These are phyloP conservation scores for Paraphoma sp. DNA, from an alignment of 2,329 filamentous ascomycete genomes.

Conservation along the genomic window DNA sequence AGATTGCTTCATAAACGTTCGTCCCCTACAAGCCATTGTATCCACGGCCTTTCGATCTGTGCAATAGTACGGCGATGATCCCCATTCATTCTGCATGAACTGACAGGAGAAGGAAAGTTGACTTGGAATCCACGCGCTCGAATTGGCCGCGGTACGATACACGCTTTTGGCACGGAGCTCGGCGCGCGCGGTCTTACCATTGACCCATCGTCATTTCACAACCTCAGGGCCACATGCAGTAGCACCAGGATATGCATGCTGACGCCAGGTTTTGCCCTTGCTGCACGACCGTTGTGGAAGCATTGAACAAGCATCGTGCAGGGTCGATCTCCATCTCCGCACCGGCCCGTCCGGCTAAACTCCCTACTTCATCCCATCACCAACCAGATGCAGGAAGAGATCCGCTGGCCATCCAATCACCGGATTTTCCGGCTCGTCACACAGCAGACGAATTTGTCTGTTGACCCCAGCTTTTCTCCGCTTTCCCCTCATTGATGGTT, in stretches of 20 bases:
- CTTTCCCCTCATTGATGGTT: slow-evolving; percentile 21
- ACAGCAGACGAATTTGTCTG: slow-evolving; percentile 2
- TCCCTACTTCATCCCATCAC: background rate
- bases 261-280: background rate
- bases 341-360: slow-evolving; percentile 7
- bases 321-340: background rate
- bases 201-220: background rate
- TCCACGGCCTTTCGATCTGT: background rate
- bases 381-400: slow-evolving; percentile 1
- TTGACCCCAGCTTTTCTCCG: slow-evolving; percentile 19
- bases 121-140: too few relatives aligned
- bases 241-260: background rate
- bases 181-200: background rate
- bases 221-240: background rate
- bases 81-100: too few relatives aligned
- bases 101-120: too few relatives aligned
- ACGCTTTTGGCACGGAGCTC: background rate
- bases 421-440: slow-evolving; percentile 10
- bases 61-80: background rate
- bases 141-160: background rate
- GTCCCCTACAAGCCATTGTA: background rate
- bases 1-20: background rate
- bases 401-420: slow-evolving; percentile 13
- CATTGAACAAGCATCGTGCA: background rate
- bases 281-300: background rate